Conservation (phyloP, 257 asterid species). For the Penstemon barbatus region DNA sequence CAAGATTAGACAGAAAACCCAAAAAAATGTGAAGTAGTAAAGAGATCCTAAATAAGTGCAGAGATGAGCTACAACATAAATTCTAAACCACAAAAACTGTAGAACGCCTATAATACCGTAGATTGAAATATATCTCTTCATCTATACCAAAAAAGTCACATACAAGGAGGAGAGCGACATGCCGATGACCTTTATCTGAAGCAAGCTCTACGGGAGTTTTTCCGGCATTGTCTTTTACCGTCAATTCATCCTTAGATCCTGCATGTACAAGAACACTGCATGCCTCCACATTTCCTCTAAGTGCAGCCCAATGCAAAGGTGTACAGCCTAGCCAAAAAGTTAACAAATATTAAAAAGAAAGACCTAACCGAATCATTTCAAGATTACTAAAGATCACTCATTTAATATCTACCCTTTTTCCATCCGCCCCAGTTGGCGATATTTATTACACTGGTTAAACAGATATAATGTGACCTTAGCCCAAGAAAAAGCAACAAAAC, state of each 20-base stretch:
- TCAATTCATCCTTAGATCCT: conserved; percentile 77
- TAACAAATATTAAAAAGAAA: conserved; percentile 29
- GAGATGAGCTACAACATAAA: not conserved
- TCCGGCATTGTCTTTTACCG: conserved; percentile 79
- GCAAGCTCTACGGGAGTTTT: conserved; percentile 90
- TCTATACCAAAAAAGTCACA: conserved; percentile 53
- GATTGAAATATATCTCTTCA: conserved; percentile 9
- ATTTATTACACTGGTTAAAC: not conserved
- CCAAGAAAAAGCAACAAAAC: not conserved
- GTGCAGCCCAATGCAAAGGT: conserved; percentile 98
- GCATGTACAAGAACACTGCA: conserved; percentile 90
- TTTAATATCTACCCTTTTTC: not conserved
- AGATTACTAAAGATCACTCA: conserved; percentile 9
- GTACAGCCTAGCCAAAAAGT: conserved; percentile 71
- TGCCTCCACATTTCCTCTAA: conserved; percentile 88
- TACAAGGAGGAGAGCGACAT: conserved; percentile 86
- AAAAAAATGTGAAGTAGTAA: no score
- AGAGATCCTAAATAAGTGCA: not conserved
- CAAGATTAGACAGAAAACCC: not conserved
- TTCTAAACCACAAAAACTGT: conserved; percentile 5
- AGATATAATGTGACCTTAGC: not conserved
- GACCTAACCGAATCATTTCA: not conserved
- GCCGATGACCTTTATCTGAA: conserved; percentile 95
- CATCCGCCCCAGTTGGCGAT: conserved; percentile 1
- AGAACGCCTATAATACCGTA: not conserved